Evolutionary conservation across 2,329 filamentous ascomycete species (phyloP), one percentile per base, ranked within the genome.

Genomic region (Talaromyces pinophilus): DNA sequence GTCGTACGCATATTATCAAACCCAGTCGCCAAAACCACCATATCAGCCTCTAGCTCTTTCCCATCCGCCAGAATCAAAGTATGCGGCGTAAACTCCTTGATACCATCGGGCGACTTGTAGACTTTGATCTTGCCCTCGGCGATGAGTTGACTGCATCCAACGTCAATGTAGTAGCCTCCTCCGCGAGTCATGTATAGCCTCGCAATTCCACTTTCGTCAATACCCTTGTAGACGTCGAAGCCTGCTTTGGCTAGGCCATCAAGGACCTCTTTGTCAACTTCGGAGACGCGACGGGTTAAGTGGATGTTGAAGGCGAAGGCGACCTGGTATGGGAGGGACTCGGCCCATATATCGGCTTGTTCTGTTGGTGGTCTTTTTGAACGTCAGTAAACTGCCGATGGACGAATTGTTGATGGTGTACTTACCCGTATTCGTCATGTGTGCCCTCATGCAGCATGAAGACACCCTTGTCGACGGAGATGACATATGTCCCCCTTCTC

Each of bases 1-100:
- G 85, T 85, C 0, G 85, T 87, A 11, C 82, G 81, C 88, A 92
- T 92, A 72, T 90, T 90, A 68, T 88, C 84, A 70, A 89, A 91
- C 3, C 84, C 87, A 0, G 87, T 89, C 0, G 87, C 87, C 50
- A 89, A 81, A 0, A 91, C 82, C 8, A 91, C 83, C 68, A 89
- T 82, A 68, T 90, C 88, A 0, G 87, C 87, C 19, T 85, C 82
- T 0, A 90, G 73, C 69, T 83, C 81, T 0, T 61, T 48, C 0
- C 87, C 87, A 67, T 90, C 87, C 0, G 80, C 80, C 3, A 88
- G 81, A 0, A 78, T 73, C 0, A 85, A 68, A 0, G 81, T 82
- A 0, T 78, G 71, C 0, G 82, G 77, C 0, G 84, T 79, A 2
- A 90, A 82, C 25, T 80, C 77, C 1, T 77, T 72, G 15, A 90